Evolutionary conservation across 257 asterid genomes (phyloP), one percentile per base, ranked within the genome.

Genomic region (Nicotiana sylvestris): DNA sequence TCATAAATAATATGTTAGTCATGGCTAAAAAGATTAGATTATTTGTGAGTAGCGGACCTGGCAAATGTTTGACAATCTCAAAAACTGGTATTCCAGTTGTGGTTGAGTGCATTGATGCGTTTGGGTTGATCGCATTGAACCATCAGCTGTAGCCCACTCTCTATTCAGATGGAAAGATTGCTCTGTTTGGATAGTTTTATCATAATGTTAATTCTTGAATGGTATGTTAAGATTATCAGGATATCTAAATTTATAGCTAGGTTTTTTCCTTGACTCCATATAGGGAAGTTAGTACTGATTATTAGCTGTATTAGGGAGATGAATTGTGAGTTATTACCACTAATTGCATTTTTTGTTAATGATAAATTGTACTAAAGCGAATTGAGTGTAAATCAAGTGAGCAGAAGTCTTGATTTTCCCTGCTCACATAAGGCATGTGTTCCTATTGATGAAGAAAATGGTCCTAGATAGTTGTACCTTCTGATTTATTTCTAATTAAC

Each of bases 231-330:
- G 33, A 49, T 74, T 6, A 13, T 27, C 43, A 3, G 4, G 25
- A 49, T 49, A 27, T 74, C 32, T 60, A 1, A 7, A 60, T 60
- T 60, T 60, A 60, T 60, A 18, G 66, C 66, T 60, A 60, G 30
- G 66, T 0, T 18, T 53, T 53, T 18, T 12, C 30, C 66, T 8
- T 1, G 66, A 60, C 66, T 60, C 66, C 0, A n/a, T 10, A 60
- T 60, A n/a, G 66, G 66, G 66, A 57, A 7, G 8, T 17, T 57
- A 9, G 62, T 57, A 57, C 9, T 5, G 62, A 21, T n/a, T 60
- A 15, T 8, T 60, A n/a, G n/a, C 80, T 74, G 80, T 74, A 33
- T 49, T 49, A 15, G 62, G 78, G 62, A 74, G 80, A 49, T 74
- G 43, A 49, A 49, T 3, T 74, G 15, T 10, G 25, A 13, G 64